Conservation (phyloP, 805 yeast genomes). For the Candida bentonensis region DNA sequence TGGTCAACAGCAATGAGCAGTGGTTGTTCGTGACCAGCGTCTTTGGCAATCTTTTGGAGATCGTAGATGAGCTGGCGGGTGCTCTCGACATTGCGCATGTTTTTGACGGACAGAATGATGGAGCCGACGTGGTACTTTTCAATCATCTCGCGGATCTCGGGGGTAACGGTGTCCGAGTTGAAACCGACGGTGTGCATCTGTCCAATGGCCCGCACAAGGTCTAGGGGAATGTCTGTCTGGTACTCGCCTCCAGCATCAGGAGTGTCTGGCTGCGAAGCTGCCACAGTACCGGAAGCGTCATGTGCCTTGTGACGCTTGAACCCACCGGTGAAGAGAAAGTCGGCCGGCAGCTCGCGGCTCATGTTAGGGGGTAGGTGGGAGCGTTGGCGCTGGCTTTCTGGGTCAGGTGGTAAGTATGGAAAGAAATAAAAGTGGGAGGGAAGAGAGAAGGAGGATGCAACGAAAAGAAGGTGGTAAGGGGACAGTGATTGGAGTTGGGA, state of each 20-base stretch:
- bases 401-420: too few relatives aligned
- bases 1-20: conserved; percentile 45
- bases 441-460: too few relatives aligned
- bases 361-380: too few relatives aligned
- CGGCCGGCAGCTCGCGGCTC: background rate
- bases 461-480: too few relatives aligned
- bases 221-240: conserved; percentile 2
- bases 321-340: background rate
- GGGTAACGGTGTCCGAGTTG: conserved; percentile 38
- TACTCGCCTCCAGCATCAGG: background rate
- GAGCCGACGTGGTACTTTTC: conserved; percentile 37
- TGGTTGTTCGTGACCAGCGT: conserved; percentile 37
- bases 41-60: conserved; percentile 38
- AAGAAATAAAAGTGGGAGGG: too few relatives aligned
- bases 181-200: conserved; percentile 48
- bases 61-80: conserved; percentile 36
- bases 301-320: background rate
- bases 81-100: conserved; percentile 34
- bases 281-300: background rate
- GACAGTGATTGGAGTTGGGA: too few relatives aligned
- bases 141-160: conserved; percentile 38
- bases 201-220: conserved; percentile 23
- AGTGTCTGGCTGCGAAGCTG: too few relatives aligned
- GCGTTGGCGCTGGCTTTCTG: too few relatives aligned
- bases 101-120: conserved; percentile 37